Percentiles rank a stretch among this genome's conserved stretches.
phyloP scores from a whole-genome alignment of 192 early-diverging fungal species.

The Obelidium mucronatum region DNA sequence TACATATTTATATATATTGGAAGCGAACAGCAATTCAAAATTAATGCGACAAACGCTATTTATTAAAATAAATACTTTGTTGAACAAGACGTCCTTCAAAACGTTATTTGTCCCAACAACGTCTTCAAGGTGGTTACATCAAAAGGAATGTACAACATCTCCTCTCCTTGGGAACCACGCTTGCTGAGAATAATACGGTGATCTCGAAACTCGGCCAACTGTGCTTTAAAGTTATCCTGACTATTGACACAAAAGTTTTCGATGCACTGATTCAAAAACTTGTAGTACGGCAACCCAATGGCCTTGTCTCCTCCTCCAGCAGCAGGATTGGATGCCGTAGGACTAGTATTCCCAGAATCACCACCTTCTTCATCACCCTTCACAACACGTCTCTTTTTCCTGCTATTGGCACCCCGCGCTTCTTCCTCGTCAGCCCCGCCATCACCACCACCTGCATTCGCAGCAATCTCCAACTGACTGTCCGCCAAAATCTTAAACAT shows the following conservation, averaged over 20 bases:
- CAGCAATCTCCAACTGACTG: constrained; percentile 69
- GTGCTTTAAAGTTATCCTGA: constrained; percentile 86
- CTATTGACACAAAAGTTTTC: constrained; percentile 86
- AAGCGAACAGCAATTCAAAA: too few relatives aligned
- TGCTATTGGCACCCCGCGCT: constrained; percentile 22
- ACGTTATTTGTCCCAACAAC: constrained; percentile 70
- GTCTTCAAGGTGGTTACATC: constrained; percentile 65
- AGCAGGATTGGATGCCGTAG: neutral
- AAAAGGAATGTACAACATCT: constrained; percentile 79
- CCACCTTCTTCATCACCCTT: constrained; percentile 23
- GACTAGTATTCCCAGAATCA: constrained; percentile 27
- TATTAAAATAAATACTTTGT: neutral
- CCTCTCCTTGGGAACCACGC: constrained; percentile 64
- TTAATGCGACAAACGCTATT: too few relatives aligned
- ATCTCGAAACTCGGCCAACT: constrained; percentile 92
- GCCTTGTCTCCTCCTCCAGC: neutral
- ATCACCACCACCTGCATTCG: constrained; percentile 39
- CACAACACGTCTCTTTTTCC: constrained; percentile 28
- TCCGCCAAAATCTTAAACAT: constrained; percentile 88
- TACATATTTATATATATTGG: too few relatives aligned
- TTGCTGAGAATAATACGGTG: constrained; percentile 82
- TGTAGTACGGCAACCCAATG: constrained; percentile 69
- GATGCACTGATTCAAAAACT: constrained; percentile 74
- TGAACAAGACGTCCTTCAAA: constrained; percentile 7
- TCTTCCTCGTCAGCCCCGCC: neutral